phyloP scores from a whole-genome alignment of 2,329 filamentous ascomycete genomes.

The Diaporthe sp. region DNA sequence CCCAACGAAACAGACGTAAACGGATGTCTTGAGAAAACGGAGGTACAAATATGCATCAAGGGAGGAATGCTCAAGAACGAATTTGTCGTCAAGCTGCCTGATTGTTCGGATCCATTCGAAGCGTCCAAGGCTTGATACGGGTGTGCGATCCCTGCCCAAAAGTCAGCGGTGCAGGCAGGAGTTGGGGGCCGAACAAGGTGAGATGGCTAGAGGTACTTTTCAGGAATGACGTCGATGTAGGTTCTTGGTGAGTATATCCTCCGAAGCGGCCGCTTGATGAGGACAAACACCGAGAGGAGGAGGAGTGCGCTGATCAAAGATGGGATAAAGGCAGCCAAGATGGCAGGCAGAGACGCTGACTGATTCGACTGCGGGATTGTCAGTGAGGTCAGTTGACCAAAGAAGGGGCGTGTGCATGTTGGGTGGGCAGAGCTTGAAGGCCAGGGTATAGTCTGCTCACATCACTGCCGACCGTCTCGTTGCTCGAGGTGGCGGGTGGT shows the following conservation, averaged over 20 bases:
- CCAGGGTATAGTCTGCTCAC: slow-evolving; percentile 13
- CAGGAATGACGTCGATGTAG: slow-evolving; percentile 38
- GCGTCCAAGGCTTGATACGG: slow-evolving; percentile 34
- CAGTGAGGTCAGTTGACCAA: background rate
- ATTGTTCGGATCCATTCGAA: slow-evolving; percentile 34
- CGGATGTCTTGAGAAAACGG: slow-evolving; percentile 83
- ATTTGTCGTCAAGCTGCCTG: slow-evolving; percentile 34
- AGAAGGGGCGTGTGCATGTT: no score
- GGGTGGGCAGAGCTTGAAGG: background rate
- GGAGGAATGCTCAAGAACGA: slow-evolving; percentile 82
- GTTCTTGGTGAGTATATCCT: slow-evolving; percentile 38
- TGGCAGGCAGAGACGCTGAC: slow-evolving; percentile 34
- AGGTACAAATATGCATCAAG: slow-evolving; percentile 93
- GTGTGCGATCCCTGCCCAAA: slow-evolving; percentile 31
- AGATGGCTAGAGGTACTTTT: slow-evolving; percentile 33
- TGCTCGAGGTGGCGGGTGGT: background rate
- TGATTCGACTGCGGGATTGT: slow-evolving; percentile 25
- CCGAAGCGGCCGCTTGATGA: slow-evolving; percentile 36
- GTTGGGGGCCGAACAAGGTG: no score
- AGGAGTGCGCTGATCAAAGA: slow-evolving; percentile 35
- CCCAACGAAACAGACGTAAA: slow-evolving; percentile 82
- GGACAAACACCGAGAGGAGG: slow-evolving; percentile 35
- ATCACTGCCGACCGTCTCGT: slow-evolving; percentile 24
- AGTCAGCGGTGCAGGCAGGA: slow-evolving; percentile 5
- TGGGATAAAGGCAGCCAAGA: slow-evolving; percentile 36